Base-by-base conservation (phyloP, 192 early-diverging fungal species). In the Borealophlyctis nickersoniae region DNA sequence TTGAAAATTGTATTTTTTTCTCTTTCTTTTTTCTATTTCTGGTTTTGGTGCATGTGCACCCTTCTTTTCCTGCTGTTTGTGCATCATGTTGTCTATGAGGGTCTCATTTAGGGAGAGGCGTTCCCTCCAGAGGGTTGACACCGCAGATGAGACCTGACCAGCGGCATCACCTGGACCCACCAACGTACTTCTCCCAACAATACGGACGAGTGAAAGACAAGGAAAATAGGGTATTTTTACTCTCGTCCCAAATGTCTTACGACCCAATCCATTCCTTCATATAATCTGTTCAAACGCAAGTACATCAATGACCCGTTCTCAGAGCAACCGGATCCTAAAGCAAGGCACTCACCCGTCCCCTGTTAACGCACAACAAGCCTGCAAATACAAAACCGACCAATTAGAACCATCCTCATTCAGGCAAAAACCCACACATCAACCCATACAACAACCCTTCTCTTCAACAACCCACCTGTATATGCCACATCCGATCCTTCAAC, bases 381-480 rank as follows among this genome's bases (percentile, higher is more conserved):
- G 36, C 54, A 52, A 31, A 23, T 39, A 49, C 50, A 27, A 22
- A 59, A 14, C 23, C 7, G 30, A 28, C 11, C 3, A 35, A 36
- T 16, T 53, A 29, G 16, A 23, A 16, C 34, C 1, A 19, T 29
- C 11, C 22, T 13, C n/a, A 56, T 32, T 24, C n/a, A 45, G 32
- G 2, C 27, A 7, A 24, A 51, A 58, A 30, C n/a, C n/a, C n/a
- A n/a, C 9, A 23, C 52, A 14, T 28, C 5, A n/a, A 5, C 23
- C 13, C 9, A 14, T 5, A 27, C 52, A 23, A 23, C 52, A 53
- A 5, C 9, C 14, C 11, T 68, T 13, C 22, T 16, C 31, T 39
- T 35, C n/a, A n/a, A n/a, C n/a, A n/a, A n/a, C n/a, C n/a, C 68
- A 81, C 83, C 69, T 88, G 86, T 52, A 88, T 88, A 66, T 88